phyloP scores from a whole-genome alignment of 805 yeast species.

The Danielia reshetovae region DNA sequence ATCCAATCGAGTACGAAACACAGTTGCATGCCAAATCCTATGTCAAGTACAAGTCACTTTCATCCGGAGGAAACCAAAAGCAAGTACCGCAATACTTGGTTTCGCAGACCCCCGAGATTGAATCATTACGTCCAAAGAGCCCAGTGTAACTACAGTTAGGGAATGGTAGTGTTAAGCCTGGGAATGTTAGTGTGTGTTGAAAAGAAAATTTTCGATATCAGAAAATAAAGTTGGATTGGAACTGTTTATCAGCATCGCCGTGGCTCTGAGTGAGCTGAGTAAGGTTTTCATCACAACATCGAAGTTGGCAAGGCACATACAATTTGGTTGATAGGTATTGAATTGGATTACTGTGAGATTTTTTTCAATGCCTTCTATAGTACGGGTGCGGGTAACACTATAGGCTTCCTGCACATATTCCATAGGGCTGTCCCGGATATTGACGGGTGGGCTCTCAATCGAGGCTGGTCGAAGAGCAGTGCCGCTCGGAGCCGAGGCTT shows the following conservation, averaged over 20 bases:
- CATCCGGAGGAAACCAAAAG: constrained; percentile 12
- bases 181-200: neutral
- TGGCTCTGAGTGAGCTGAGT: constrained; percentile 58
- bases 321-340: too few species aligned
- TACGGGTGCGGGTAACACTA: too few species aligned
- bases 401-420: constrained; percentile 1
- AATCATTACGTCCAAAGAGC: constrained; percentile 77
- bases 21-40: constrained; percentile 30
- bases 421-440: constrained; percentile 1
- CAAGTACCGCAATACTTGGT: constrained; percentile 50
- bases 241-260: constrained; percentile 46
- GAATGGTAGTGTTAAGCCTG: neutral
- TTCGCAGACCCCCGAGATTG: constrained; percentile 71
- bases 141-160: constrained; percentile 36
- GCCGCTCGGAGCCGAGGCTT: too few species aligned
- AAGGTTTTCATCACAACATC: constrained; percentile 46
- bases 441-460: too few species aligned
- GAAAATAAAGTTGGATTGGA: constrained; percentile 47
- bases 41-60: constrained; percentile 19
- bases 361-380: too few species aligned
- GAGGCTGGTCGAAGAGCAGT: too few species aligned
- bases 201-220: constrained; percentile 8
- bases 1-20: constrained; percentile 26
- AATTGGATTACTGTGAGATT: too few species aligned
- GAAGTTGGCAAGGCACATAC: neutral